Base-by-base conservation (phyloP, 2,329 filamentous ascomycete genomes). In the Cordyceps militaris region DNA sequence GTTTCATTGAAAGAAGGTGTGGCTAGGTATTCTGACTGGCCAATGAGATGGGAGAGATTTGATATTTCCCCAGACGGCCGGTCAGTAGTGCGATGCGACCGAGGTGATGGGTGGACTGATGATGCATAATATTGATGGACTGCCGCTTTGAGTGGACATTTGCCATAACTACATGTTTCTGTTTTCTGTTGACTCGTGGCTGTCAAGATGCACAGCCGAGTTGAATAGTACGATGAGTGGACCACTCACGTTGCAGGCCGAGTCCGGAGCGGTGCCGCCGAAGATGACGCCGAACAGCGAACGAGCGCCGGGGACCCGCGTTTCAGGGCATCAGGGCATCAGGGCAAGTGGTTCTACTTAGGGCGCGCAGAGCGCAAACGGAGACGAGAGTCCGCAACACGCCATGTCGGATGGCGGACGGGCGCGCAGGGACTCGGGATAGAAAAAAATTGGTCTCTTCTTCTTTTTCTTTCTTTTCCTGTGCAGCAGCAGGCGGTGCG, bases 61-160 rank as follows among this genome's bases (percentile, higher is more conserved):
- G 49, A 36, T 46, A 62, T 58, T 63, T 61, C 53, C 44, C 58
- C 61, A 57, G 24, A 54, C 13, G 16, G 51, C 32, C 28, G 24
- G 10, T 21, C 26, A 36, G 42, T 54, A 55, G 52, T 23, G 42
- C 8, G 23, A 36, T 11, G n/a, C 23, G 8, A 16, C 34, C n/a
- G 4, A 14, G 16, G 28, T 32, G n/a, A 24, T 47, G 24, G 14
- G n/a, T n/a, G n/a, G n/a, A n/a, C n/a, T n/a, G n/a, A n/a, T n/a
- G n/a, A n/a, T n/a, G 28, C 28, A 5, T 32, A 32, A 32, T 5
- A 11, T 32, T 4, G 34, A 28, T 9, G 6, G 23, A 36, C 16
- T 26, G 48, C 48, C 34, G 48, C 34, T 28, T 51, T 51, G 13
- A 40, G 16, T n/a, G 10, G 4, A 11, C n/a, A 13, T 32, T 32